These are phyloP conservation scores for Vaccinium macrocarpon DNA, from an alignment of 148 eudicot genomes.

Conservation along the genomic window DNA sequence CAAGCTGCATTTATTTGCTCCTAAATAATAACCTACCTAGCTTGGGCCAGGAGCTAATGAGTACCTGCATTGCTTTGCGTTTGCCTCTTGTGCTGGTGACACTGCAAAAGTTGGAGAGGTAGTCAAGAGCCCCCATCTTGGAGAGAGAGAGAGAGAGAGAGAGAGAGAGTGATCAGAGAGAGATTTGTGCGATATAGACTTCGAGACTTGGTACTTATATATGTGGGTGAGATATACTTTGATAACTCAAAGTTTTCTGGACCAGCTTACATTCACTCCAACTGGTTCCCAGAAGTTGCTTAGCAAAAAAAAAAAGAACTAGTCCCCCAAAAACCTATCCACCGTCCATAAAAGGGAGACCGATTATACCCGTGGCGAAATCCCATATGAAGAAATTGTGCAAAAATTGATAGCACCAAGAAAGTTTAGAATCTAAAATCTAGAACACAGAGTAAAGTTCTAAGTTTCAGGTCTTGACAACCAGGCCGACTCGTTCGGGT, in stretches of 20 bases:
- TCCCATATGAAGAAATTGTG: not conserved
- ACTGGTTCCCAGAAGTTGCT: not conserved
- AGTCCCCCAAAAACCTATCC: not conserved
- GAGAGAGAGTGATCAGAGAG: not conserved
- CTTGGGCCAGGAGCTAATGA: not conserved
- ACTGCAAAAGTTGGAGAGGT: slow-evolving; percentile 70
- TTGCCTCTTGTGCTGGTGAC: slow-evolving; percentile 56
- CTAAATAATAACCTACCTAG: not conserved
- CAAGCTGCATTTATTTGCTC: not conserved
- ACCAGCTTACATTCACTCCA: slow-evolving; percentile 16
- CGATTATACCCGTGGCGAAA: not conserved
- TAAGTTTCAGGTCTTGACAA: not conserved
- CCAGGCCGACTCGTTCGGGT: not conserved
- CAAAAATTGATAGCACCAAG: not conserved
- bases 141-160: not conserved
- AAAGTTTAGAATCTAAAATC: not conserved
- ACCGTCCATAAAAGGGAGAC: not conserved
- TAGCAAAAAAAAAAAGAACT: too few relatives aligned
- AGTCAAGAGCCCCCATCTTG: slow-evolving; percentile 79
- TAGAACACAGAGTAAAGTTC: not conserved
- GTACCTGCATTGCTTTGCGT: slow-evolving; percentile 76
- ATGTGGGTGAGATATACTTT: not conserved
- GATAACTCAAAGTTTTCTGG: not conserved
- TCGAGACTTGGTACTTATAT: not conserved
- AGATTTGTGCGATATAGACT: not conserved